Conservation (phyloP, 352 stramenopile species). For the Pythium guiyangense region DNA sequence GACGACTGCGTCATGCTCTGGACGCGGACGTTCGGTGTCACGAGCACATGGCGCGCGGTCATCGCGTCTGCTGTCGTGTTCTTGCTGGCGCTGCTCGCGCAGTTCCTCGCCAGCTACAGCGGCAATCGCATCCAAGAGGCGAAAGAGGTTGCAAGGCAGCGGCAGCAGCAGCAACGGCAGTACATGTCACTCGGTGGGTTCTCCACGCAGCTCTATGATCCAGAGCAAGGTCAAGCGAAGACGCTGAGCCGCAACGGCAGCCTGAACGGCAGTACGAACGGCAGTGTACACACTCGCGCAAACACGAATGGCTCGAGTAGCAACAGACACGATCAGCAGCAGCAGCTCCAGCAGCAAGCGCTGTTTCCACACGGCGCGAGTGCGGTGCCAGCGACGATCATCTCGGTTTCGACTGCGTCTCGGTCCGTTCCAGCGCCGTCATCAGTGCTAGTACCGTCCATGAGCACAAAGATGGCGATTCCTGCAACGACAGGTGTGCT, state of each 20-base stretch:
- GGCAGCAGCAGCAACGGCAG: not conserved
- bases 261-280: not conserved
- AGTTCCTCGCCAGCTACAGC: conserved; percentile 60
- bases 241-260: not conserved
- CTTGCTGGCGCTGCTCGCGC: conserved; percentile 45
- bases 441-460: not conserved
- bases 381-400: conserved; percentile 8
- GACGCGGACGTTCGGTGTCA: too few relatives aligned
- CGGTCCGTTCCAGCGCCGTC: conserved; percentile 6
- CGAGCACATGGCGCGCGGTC: too few relatives aligned
- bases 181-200: too few relatives aligned
- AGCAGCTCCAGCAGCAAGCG: too few relatives aligned
- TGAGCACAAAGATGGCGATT: conserved; percentile 2
- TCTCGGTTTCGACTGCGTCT: too few relatives aligned
- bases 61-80: conserved; percentile 47
- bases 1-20: too few relatives aligned
- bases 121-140: too few relatives aligned
- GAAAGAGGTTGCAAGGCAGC: conserved; percentile 24
- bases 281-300: too few relatives aligned
- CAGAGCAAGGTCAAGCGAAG: conserved; percentile 18
- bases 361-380: not conserved
- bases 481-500: too few relatives aligned
- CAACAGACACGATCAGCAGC: not conserved
- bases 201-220: conserved; percentile 25
- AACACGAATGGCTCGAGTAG: conserved; percentile 1